Percentiles rank a stretch among this genome's conserved stretches.
These are phyloP conservation scores for Pseudozyma sp. DNA, from an alignment of 1,284 basidiomycete genomes.

Conservation along the genomic window DNA sequence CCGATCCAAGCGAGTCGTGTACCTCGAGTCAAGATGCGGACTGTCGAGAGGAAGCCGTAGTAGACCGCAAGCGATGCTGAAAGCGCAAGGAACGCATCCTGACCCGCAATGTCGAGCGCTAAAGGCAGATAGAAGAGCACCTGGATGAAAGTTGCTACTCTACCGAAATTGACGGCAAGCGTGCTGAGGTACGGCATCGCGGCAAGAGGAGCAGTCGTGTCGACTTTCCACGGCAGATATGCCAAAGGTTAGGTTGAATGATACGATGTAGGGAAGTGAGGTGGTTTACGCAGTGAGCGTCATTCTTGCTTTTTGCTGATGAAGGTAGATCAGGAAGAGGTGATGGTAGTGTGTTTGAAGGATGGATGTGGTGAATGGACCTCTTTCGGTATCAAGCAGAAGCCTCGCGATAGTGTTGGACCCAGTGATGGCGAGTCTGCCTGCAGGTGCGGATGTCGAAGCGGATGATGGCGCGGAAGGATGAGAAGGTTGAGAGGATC, in stretches of 20 bases:
- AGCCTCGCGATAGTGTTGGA: not conserved
- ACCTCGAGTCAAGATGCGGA: slow-evolving; percentile 48
- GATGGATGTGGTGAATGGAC: slow-evolving; percentile 11
- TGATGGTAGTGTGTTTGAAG: not conserved
- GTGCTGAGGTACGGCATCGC: slow-evolving; percentile 42
- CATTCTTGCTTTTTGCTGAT: not conserved
- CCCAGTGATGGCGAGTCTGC: too few species aligned
- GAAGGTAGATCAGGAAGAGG: not conserved
- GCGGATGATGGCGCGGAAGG: slow-evolving; percentile 1
- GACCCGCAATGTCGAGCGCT: slow-evolving; percentile 66
- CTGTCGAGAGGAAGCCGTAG: slow-evolving; percentile 62
- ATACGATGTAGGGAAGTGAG: not conserved
- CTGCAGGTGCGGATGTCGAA: not conserved
- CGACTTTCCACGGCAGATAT: too few species aligned
- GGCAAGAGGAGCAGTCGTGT: not conserved
- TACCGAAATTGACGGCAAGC: slow-evolving; percentile 53
- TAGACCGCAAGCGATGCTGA: slow-evolving; percentile 65
- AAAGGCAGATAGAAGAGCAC: slow-evolving; percentile 67
- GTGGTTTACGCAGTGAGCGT: not conserved
- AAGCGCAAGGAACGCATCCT: slow-evolving; percentile 66
- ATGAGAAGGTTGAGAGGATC: not conserved
- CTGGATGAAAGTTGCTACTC: slow-evolving; percentile 61
- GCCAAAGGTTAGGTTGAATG: not conserved
- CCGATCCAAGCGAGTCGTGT: slow-evolving; percentile 57
- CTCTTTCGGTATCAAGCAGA: not conserved